Conservation (phyloP, 1,139 yeast genomes). For the Debaryomyces robertsiae region DNA sequence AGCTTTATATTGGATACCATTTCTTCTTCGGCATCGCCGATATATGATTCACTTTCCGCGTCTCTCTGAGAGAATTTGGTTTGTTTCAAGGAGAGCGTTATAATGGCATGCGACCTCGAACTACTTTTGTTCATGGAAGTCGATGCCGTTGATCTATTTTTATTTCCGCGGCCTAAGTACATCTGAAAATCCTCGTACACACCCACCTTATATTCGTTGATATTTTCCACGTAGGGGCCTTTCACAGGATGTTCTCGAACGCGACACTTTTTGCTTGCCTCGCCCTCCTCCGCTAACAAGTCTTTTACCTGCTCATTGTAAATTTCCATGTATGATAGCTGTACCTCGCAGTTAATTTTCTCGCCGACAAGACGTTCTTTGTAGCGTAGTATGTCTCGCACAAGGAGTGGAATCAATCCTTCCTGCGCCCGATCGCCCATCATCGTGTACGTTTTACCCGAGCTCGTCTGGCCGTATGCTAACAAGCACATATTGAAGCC, state of each 20-base stretch:
- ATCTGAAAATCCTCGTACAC: slow-evolving; percentile 45
- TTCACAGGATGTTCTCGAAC: slow-evolving; percentile 62
- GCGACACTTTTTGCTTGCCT: slow-evolving; percentile 33
- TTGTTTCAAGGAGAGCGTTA: slow-evolving; percentile 63
- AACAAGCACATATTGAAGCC: slow-evolving; percentile 77
- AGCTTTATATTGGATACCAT: slow-evolving; percentile 61
- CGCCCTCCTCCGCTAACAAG: slow-evolving; percentile 35
- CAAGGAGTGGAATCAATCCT: slow-evolving; percentile 64
- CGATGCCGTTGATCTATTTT: slow-evolving; percentile 62
- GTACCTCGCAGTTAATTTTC: slow-evolving; percentile 53
- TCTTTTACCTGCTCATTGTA: slow-evolving; percentile 74
- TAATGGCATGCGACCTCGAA: slow-evolving; percentile 78
- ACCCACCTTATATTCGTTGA: slow-evolving; percentile 51
- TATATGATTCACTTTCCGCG: slow-evolving; percentile 20
- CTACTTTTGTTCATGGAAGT: slow-evolving; percentile 72
- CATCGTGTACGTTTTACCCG: slow-evolving; percentile 76
- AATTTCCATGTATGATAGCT: slow-evolving; percentile 66
- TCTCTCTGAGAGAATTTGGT: slow-evolving; percentile 49
- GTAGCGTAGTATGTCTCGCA: slow-evolving; percentile 53
- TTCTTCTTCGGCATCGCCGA: slow-evolving; percentile 57
- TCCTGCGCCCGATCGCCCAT: slow-evolving; percentile 57
- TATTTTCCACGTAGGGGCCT: slow-evolving; percentile 73
- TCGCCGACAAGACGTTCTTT: slow-evolving; percentile 42
- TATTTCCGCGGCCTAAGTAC: slow-evolving; percentile 50
- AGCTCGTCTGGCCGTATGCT: slow-evolving; percentile 80